A percentile compares a stretch with the other conserved stretches of the same genome.
phyloP scores from a whole-genome alignment of 2,329 filamentous ascomycete genomes.

The Endothia cerciana region DNA sequence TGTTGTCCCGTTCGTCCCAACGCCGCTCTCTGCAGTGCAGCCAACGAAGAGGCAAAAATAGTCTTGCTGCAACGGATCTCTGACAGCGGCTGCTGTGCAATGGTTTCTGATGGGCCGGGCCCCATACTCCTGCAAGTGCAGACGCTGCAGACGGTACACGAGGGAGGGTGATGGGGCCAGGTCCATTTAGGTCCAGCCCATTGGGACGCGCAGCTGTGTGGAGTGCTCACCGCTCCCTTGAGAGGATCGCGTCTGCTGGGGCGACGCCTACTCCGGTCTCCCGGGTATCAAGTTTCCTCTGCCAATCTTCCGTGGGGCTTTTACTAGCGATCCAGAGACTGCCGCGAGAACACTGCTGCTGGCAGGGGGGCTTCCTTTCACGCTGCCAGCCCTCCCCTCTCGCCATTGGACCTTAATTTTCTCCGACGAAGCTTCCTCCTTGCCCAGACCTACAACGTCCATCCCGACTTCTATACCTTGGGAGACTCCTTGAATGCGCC shows the following conservation, averaged over 20 bases:
- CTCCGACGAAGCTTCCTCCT: background rate
- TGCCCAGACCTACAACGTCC: background rate
- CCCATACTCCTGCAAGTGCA: background rate
- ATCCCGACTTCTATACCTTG: background rate
- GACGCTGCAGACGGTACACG: slow-evolving; percentile 4
- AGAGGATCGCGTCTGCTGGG: background rate
- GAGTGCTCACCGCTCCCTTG: slow-evolving; percentile 10
- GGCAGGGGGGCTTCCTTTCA: slow-evolving; percentile 7
- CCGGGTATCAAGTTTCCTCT: background rate
- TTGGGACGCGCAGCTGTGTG: slow-evolving; percentile 16
- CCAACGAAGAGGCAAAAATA: background rate
- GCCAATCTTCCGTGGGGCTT: slow-evolving; percentile 4
- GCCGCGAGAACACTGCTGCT: background rate
- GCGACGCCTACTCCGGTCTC: background rate
- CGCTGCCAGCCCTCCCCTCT: background rate
- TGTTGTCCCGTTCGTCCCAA: background rate
- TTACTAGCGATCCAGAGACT: background rate
- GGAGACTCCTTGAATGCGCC: background rate
- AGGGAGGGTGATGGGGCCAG: background rate
- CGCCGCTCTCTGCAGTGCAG: background rate
- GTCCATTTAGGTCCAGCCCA: background rate
- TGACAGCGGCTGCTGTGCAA: slow-evolving; percentile 26
- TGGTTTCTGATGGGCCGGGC: background rate
- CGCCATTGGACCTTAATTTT: background rate
- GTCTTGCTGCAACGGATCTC: slow-evolving; percentile 7